These are phyloP conservation scores for Platismatia glauca DNA, from an alignment of 495 filamentous ascomycete species.

Conservation along the genomic window DNA sequence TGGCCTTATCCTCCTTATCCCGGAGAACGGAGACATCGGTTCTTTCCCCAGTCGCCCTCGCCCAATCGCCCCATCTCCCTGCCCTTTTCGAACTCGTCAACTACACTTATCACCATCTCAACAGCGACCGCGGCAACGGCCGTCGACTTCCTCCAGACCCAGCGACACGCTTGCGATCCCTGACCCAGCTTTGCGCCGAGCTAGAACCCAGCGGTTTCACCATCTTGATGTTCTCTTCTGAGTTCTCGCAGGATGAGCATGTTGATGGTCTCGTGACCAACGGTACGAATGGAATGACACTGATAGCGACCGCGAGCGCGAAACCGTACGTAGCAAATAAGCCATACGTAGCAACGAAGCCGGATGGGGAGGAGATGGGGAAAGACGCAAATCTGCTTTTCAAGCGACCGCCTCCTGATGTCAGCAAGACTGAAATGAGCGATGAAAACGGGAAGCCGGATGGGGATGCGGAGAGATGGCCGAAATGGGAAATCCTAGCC, in stretches of 20 bases:
- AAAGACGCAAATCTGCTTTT: not conserved
- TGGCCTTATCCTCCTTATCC: not conserved
- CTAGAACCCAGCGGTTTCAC: constrained; percentile 16
- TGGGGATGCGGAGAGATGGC: not conserved
- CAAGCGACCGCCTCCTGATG: constrained; percentile 10
- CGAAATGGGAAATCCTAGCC: constrained; percentile 17
- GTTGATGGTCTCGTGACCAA: not conserved
- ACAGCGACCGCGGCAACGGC: constrained; percentile 5
- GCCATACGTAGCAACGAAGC: not conserved
- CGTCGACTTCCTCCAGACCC: not conserved
- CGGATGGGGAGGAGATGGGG: not conserved
- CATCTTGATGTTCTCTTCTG: constrained; percentile 5
- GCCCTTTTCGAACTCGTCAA: constrained; percentile 22
- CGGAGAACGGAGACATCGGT: not conserved
- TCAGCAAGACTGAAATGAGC: not conserved
- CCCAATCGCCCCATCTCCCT: constrained; percentile 9
- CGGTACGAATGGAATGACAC: not conserved
- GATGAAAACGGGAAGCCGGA: not conserved
- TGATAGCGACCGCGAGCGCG: constrained; percentile 16
- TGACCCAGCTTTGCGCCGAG: constrained; percentile 12
- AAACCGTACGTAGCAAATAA: constrained; percentile 6
- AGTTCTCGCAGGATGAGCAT: not conserved
- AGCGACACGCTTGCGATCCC: not conserved
- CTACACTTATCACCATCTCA: constrained; percentile 12
- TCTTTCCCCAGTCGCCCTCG: constrained; percentile 7